Evolutionary conservation across 2,329 filamentous ascomycete species (phyloP), one percentile per base, ranked within the genome.

Genomic region (Celoporthe dispersa): DNA sequence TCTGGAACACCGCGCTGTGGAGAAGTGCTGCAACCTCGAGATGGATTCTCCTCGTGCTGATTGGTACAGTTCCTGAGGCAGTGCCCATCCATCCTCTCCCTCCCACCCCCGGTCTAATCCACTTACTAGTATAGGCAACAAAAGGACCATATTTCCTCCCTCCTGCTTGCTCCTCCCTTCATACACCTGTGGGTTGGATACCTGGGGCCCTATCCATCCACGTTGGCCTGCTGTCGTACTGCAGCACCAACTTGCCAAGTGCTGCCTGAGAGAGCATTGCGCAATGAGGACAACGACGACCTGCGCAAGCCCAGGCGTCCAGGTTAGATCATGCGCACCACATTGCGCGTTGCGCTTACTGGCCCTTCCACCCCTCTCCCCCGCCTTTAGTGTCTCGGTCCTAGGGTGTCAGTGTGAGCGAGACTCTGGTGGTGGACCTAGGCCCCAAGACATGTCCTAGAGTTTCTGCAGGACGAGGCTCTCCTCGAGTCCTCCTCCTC

Each of bases 321-420:
- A 31, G 12, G 28, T n/a, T 16, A 31, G 53, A 28, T 57, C 25
- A 57, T 57, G 28, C 53, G 53, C 53, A 57, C 53, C 14, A 25
- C 53, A 57, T 57, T 57, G 53, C 53, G 53, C 53, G 53, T 57
- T 57, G 53, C 28, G 53, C 53, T 57, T 57, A 31, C 51, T 55
- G 25, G 51, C 9, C 51, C 25, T 16, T 55, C 11, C 3, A 16
- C 4, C 25, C 51, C 22, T 1, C 41, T 16, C 41, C 2, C 7
- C 48, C 48, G 22, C 4, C n/a, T 16, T 12, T 39, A 12, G 37
- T 39, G 37, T 39, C 37, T 39, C 37, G 35, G 35, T n/a, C n/a
- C n/a, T n/a, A n/a, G n/a, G n/a, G n/a, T n/a, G n/a, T n/a, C n/a
- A n/a, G n/a, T n/a, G n/a, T n/a, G n/a, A n/a, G n/a, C n/a, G n/a